Evolutionary conservation across 2,329 filamentous ascomycete genomes (phyloP).

Genomic region (Aspergillus transmontanensis): DNA sequence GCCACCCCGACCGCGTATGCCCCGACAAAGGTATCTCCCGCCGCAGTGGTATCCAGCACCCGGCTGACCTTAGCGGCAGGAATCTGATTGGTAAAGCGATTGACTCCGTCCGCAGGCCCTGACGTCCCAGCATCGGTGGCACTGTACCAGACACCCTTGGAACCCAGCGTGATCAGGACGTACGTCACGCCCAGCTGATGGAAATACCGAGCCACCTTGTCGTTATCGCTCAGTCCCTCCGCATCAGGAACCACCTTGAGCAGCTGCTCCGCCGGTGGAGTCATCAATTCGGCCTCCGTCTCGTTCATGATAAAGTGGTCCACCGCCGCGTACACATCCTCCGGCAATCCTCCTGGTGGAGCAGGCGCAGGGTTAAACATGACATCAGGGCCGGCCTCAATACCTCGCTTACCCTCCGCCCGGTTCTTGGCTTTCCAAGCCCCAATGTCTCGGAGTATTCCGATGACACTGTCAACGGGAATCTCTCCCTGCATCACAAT

Average conservation of each 20-base stretch:
- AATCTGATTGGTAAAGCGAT: slow-evolving; percentile 46
- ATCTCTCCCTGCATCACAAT: slow-evolving; percentile 81
- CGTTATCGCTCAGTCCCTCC: slow-evolving; percentile 48
- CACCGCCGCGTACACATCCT: slow-evolving; percentile 66
- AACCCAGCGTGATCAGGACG: slow-evolving; percentile 82
- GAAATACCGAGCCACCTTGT: slow-evolving; percentile 64
- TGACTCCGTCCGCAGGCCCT: slow-evolving; percentile 32
- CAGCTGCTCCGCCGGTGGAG: slow-evolving; percentile 49
- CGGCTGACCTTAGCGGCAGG: slow-evolving; percentile 66
- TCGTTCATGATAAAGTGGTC: slow-evolving; percentile 87
- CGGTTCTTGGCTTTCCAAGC: slow-evolving; percentile 48
- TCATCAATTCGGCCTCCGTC: slow-evolving; percentile 78
- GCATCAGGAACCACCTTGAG: slow-evolving; percentile 32
- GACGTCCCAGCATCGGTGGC: slow-evolving; percentile 52
- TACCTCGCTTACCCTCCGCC: slow-evolving; percentile 35
- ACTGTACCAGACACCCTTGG: slow-evolving; percentile 72
- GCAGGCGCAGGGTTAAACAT: slow-evolving; percentile 89
- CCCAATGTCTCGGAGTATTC: slow-evolving; percentile 52
- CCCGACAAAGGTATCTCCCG: slow-evolving; percentile 92
- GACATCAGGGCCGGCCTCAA: slow-evolving; percentile 56
- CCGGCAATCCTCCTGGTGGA: slow-evolving; percentile 70
- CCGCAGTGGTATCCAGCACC: slow-evolving; percentile 91
- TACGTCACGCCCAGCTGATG: slow-evolving; percentile 70
- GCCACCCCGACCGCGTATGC: slow-evolving; percentile 78
- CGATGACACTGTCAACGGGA: slow-evolving; percentile 65